Percentiles rank a stretch among this genome's conserved stretches.
phyloP scores from a whole-genome alignment of 768 basidiomycete species.

The Lanmaoa pseudosensibilis region DNA sequence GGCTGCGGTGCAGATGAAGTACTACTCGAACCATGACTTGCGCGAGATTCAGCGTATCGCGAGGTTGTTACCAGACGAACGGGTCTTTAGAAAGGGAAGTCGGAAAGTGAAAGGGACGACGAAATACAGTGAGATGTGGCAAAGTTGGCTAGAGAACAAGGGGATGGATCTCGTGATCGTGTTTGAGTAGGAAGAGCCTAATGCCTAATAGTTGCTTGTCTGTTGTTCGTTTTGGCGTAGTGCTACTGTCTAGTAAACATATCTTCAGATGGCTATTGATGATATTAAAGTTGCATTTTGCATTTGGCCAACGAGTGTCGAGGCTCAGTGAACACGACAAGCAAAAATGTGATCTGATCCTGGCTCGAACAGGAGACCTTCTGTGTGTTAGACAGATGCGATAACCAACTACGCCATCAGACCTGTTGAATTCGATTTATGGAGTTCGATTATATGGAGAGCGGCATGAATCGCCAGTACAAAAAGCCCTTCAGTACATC shows the following conservation, averaged over 20 bases:
- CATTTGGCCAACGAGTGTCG: too few relatives aligned
- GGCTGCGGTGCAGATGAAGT: constrained; percentile 34
- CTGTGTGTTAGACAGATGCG: constrained; percentile 77
- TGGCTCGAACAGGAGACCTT: constrained; percentile 27
- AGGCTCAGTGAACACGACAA: too few relatives aligned
- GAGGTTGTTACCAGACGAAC: constrained; percentile 38
- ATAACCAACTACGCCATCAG: constrained; percentile 81
- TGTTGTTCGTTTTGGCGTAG: background rate
- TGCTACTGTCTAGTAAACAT: background rate
- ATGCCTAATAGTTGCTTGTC: background rate
- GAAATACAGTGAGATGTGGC: constrained; percentile 40
- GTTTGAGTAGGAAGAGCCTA: constrained; percentile 25
- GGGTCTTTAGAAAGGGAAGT: constrained; percentile 27
- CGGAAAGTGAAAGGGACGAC: constrained; percentile 18
- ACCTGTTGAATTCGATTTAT: constrained; percentile 1
- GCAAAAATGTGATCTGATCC: constrained; percentile 7
- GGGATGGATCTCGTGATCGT: constrained; percentile 36
- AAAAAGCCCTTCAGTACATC: too few relatives aligned
- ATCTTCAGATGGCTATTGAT: background rate
- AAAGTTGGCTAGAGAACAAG: constrained; percentile 38
- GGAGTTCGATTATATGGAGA: background rate
- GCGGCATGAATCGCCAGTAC: background rate
- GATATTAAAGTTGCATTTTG: background rate
- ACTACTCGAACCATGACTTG: constrained; percentile 39
- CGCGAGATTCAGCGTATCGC: constrained; percentile 44